Conservation (phyloP, 257 asterid species). For the Scutellaria baicalensis region DNA sequence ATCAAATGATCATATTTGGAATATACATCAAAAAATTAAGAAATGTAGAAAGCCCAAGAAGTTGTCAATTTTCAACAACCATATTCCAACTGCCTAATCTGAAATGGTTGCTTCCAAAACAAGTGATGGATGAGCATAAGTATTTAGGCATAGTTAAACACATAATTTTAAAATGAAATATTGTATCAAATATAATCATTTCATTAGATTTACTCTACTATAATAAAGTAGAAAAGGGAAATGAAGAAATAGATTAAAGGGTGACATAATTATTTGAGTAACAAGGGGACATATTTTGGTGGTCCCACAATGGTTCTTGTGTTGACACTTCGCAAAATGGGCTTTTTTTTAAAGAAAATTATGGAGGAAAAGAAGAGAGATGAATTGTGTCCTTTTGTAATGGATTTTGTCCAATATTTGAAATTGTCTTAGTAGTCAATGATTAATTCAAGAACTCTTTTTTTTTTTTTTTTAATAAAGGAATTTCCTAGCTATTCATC, state of each 20-base stretch:
- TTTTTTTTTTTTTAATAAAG: no score
- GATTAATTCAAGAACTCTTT: neutral
- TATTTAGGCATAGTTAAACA: neutral
- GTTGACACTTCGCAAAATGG: conserved; percentile 7
- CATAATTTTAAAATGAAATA: neutral
- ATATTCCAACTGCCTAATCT: neutral
- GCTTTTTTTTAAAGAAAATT: neutral
- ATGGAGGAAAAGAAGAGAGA: neutral
- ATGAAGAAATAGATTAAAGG: neutral
- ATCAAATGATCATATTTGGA: neutral
- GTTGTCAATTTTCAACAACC: neutral
- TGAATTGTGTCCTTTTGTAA: conserved; percentile 10
- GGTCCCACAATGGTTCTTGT: conserved; percentile 10
- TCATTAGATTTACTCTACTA: neutral
- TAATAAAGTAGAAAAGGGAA: neutral
- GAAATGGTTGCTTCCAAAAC: neutral
- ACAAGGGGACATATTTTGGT: conserved; percentile 17
- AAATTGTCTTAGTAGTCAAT: neutral
- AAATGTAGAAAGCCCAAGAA: neutral
- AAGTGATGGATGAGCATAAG: neutral
- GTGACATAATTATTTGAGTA: conserved; percentile 20
- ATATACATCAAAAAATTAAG: neutral
- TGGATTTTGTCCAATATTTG: conserved; percentile 3
- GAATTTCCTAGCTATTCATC: no score
- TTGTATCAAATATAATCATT: neutral